phyloP scores from a whole-genome alignment of 2,329 filamentous ascomycete genomes.

The Aspergillus brasiliensis region DNA sequence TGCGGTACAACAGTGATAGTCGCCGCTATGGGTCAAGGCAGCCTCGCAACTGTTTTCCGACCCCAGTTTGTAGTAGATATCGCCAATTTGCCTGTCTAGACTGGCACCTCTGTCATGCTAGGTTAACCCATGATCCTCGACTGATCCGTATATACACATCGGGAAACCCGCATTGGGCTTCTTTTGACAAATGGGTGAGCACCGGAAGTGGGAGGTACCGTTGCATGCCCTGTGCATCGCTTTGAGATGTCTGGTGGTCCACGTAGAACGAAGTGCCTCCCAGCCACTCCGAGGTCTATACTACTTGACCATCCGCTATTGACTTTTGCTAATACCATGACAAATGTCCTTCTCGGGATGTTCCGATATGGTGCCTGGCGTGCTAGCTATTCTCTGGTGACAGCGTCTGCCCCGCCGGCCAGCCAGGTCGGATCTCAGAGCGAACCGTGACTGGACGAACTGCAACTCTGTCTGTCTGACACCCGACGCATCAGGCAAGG shows the following conservation, averaged over 20 bases:
- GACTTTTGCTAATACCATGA: neutral
- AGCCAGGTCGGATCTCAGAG: neutral
- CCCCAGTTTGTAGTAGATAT: neutral
- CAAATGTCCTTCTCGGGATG: neutral
- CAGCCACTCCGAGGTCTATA: neutral
- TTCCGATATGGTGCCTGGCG: constrained; percentile 2
- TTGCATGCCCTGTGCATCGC: constrained; percentile 3
- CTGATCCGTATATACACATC: neutral
- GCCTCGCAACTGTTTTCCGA: constrained; percentile 12
- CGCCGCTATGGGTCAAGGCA: neutral
- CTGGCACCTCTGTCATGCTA: neutral
- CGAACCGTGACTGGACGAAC: neutral
- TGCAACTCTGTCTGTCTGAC: constrained; percentile 14
- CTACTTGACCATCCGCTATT: neutral
- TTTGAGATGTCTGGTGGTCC: neutral
- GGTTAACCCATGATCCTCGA: neutral
- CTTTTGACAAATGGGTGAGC: neutral
- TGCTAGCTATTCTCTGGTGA: constrained; percentile 1
- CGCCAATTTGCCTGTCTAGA: neutral
- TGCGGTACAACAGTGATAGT: neutral
- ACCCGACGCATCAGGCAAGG: constrained; percentile 20
- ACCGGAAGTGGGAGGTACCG: neutral
- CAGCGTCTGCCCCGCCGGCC: neutral
- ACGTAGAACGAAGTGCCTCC: neutral
- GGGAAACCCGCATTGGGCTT: neutral